A percentile compares a stretch with the other conserved stretches of the same genome.
Evolutionary conservation across 139 green algal species (phyloP).

Genomic region (Pedinophyceae sp.): DNA sequence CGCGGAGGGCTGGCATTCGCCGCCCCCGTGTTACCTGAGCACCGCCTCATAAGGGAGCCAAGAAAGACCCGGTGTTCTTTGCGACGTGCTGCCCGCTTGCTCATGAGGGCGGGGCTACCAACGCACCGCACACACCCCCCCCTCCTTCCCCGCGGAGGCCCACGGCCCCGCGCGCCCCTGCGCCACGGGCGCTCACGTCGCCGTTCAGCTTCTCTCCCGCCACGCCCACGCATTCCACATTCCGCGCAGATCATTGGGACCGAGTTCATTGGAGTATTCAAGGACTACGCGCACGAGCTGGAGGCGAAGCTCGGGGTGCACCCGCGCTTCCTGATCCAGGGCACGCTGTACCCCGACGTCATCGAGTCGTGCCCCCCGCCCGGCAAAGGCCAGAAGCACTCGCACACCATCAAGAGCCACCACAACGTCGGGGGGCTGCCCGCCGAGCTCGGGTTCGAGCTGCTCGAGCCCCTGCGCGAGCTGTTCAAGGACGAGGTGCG

Average conservation of each 20-base stretch:
- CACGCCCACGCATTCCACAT: no score
- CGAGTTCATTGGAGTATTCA: constrained; percentile 87
- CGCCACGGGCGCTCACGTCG: no score
- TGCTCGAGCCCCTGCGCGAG: constrained; percentile 93
- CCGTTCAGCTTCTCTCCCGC: no score
- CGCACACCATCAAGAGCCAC: constrained; percentile 98
- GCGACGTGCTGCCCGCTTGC: no score
- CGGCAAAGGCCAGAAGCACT: constrained; percentile 87
- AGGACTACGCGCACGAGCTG: constrained; percentile 59
- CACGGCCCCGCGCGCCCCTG: no score
- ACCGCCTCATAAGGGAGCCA: no score
- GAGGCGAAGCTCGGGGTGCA: constrained; percentile 49
- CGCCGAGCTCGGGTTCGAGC: constrained; percentile 87
- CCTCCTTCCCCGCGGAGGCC: no score
- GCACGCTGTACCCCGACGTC: constrained; percentile 96
- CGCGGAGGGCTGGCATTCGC: no score
- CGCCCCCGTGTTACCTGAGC: no score
- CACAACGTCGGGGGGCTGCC: constrained; percentile 98
- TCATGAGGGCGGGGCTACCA: no score
- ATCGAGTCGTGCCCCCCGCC: constrained; percentile 96
- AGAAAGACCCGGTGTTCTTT: no score
- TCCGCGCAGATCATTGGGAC: constrained; percentile 67
- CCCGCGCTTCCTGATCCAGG: constrained; percentile 71
- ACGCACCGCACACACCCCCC: no score
- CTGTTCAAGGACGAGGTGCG: constrained; percentile 91